Conservation (phyloP, 1,139 yeast genomes). For the Geotrichum klebahnii region DNA sequence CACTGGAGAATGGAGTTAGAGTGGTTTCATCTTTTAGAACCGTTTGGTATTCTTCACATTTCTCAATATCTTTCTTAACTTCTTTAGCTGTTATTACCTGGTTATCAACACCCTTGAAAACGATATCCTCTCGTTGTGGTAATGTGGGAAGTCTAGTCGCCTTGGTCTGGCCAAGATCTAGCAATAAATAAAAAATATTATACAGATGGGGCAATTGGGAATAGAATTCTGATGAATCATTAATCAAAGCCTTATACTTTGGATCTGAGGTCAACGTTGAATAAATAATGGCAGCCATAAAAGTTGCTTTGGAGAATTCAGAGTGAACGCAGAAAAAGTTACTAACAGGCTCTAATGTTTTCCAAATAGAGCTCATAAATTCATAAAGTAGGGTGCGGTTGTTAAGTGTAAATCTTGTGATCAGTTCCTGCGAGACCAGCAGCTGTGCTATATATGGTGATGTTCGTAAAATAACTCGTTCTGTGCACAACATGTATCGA, state of each 20-base stretch:
- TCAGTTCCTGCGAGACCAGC: constrained; percentile 1
- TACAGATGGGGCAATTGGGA: constrained; percentile 4
- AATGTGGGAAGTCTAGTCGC: too few species aligned
- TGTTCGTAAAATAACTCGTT: not conserved
- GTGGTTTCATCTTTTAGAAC: too few species aligned
- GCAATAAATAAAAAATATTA: constrained; percentile 12
- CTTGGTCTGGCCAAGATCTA: constrained; percentile 16
- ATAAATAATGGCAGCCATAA: constrained; percentile 16
- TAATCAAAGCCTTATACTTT: not conserved
- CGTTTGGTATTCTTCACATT: too few species aligned
- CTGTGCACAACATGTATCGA: not conserved
- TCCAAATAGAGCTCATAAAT: constrained; percentile 11
- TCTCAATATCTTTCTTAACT: too few species aligned
- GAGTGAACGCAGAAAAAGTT: constrained; percentile 8
- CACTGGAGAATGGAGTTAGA: too few species aligned
- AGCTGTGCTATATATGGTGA: not conserved
- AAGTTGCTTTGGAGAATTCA: constrained; percentile 10
- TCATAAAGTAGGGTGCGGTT: not conserved
- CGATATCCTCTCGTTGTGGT: too few species aligned
- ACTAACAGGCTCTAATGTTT: constrained; percentile 2
- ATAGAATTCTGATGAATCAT: not conserved
- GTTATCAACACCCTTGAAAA: not conserved
- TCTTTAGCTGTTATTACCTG: not conserved
- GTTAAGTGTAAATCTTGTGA: not conserved
- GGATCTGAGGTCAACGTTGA: constrained; percentile 15